Base-by-base conservation (phyloP, 2,329 filamentous ascomycete genomes). In the Phialophora expanda region DNA sequence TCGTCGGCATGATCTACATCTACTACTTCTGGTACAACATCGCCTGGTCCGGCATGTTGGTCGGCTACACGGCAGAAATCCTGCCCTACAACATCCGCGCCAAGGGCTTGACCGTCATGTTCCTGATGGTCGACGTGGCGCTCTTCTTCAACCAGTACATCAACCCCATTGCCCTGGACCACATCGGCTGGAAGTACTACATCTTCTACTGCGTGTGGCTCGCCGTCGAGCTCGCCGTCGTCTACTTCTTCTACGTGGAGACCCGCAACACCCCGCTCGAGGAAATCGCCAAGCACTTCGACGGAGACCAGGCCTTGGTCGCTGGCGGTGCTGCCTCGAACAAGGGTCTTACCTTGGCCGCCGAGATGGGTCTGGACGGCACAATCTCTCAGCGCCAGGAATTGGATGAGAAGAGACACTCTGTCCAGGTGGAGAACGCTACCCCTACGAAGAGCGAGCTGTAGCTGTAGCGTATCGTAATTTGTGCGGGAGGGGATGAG, bases 251-350 rank as follows among this genome's bases (percentile, higher is more conserved):
- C 68, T 79, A 76, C 61, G 62, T 70, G 12, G 68, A 92, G 79
- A 91, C 89, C 20, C 87, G 86, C 73, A 88, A 89, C 7, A 87
- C 87, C 0, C 90, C 88, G 1, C 85, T 91, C 0, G 89, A 91
- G 75, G 87, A 90, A 74, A 84, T 90, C 68, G 86, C 88, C 55
- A 85, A 85, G 72, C 89, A 91, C 75, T 91, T 91, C 72, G 89
- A 91, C 71, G 89, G 87, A 46, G 84, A 87, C 30, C 80, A 84
- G 38, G 86, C 85, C 22, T 62, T 70, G 30, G 82, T 71, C 30
- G 72, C 70, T 41, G 73, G 72, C 56, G 71, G 48, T 38, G 67
- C 65, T 55, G 71, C 64, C 22, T 74, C 69, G 9, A 62, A 68
- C 59, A 74, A 73, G 61, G 72, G 69, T n/a, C 55, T 68, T 17